phyloP scores from a whole-genome alignment of 73 alveolate species.

The Diophrys sp. region DNA sequence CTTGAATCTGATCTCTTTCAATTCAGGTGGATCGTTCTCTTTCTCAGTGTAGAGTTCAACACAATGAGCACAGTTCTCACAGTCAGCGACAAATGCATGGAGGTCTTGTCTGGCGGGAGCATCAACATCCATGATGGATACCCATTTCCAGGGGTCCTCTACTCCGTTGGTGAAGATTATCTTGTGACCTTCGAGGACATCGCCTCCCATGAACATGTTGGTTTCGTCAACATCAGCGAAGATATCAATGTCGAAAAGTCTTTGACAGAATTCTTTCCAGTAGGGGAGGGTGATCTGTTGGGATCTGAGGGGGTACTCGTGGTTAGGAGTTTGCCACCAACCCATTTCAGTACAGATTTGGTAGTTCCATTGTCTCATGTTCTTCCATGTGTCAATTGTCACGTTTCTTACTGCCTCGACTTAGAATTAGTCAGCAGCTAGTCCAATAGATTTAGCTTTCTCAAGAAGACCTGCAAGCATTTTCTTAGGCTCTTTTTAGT shows the following conservation, averaged over 20 bases:
- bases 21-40: slow-evolving; percentile 39
- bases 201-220: slow-evolving; percentile 51
- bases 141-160: slow-evolving; percentile 78
- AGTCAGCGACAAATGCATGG: slow-evolving; percentile 39
- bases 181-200: slow-evolving; percentile 26
- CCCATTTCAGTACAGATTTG: slow-evolving; percentile 71
- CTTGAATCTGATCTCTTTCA: slow-evolving; percentile 47
- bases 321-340: slow-evolving; percentile 53
- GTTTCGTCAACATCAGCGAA: slow-evolving; percentile 31
- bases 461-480: not conserved
- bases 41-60: slow-evolving; percentile 56
- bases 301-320: slow-evolving; percentile 35
- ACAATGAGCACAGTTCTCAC: slow-evolving; percentile 63
- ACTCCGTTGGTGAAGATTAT: slow-evolving; percentile 58
- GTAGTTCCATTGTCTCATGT: slow-evolving; percentile 61
- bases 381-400: slow-evolving; percentile 15
- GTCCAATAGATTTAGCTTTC: not conserved
- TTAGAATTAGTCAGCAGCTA: slow-evolving; percentile 2
- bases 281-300: slow-evolving; percentile 18
- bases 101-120: slow-evolving; percentile 2
- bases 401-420: slow-evolving; percentile 7
- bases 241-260: slow-evolving; percentile 39
- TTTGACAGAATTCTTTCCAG: slow-evolving; percentile 53
- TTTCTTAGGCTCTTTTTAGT: not conserved
- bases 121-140: slow-evolving; percentile 24